Evolutionary conservation across 2,329 filamentous ascomycete genomes (phyloP).

Genomic region (Pseudogymnoascus pannorum): DNA sequence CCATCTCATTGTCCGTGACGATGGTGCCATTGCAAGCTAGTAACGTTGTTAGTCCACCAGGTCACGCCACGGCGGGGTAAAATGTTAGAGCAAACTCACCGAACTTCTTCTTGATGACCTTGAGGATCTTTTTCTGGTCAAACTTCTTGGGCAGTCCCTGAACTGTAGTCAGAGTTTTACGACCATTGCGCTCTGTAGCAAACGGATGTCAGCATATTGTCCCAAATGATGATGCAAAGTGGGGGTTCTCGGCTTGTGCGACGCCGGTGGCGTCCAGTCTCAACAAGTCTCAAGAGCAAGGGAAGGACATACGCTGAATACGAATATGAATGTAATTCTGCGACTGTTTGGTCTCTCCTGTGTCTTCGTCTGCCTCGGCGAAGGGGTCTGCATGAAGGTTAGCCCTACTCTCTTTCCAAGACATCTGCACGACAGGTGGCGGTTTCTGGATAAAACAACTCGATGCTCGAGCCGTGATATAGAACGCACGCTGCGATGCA

Average conservation of each 20-base stretch:
- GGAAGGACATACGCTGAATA: conserved; percentile 77
- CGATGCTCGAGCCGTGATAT: background rate
- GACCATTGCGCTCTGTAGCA: conserved; percentile 92
- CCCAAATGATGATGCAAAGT: conserved; percentile 10
- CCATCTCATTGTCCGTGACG: conserved; percentile 91
- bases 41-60: conserved; percentile 20
- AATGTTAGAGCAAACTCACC: conserved; percentile 45
- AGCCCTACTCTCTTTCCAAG: conserved; percentile 12
- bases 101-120: conserved; percentile 99
- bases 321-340: conserved; percentile 99
- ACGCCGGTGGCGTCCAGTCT: background rate
- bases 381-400: conserved; percentile 73
- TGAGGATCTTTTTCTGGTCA: conserved; percentile 99
- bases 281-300: background rate
- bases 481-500: background rate
- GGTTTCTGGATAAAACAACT: background rate
- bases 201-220: conserved; percentile 15
- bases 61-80: background rate
- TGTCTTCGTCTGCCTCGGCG: conserved; percentile 99
- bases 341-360: conserved; percentile 87
- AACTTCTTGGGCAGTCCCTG: conserved; percentile 99
- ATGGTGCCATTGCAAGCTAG: conserved; percentile 99
- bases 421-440: conserved; percentile 16
- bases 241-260: background rate
- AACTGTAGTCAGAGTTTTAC: conserved; percentile 99